These are phyloP conservation scores for Aciculosporium take DNA, from an alignment of 2,329 filamentous ascomycete genomes.

Conservation along the genomic window DNA sequence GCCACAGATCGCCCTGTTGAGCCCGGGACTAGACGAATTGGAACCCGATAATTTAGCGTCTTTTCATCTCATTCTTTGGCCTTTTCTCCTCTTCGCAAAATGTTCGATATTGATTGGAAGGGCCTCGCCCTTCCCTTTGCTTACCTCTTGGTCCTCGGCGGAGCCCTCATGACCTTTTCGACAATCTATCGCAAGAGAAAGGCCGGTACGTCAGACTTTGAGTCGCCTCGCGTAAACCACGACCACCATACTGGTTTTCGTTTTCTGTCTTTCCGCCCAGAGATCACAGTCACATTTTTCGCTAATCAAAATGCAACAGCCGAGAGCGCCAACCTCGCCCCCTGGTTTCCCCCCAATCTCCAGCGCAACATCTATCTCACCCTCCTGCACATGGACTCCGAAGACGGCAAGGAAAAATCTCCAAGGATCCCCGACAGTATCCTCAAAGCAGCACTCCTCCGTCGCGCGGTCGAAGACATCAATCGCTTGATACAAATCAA, in stretches of 20 bases:
- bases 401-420: constrained; percentile 49
- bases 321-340: constrained; percentile 71
- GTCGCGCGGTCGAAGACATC: constrained; percentile 86
- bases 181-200: constrained; percentile 88
- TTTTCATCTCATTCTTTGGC: too few relatives aligned
- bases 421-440: constrained; percentile 67
- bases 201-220: constrained; percentile 57
- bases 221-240: too few relatives aligned
- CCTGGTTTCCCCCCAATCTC: constrained; percentile 86
- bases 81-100: not conserved
- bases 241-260: too few relatives aligned
- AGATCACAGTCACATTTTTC: too few relatives aligned
- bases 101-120: constrained; percentile 52
- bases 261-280: too few relatives aligned
- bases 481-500: constrained; percentile 79
- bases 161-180: constrained; percentile 83
- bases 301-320: constrained; percentile 28
- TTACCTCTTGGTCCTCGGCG: constrained; percentile 77
- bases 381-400: constrained; percentile 63
- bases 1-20: not conserved
- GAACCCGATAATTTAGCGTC: not conserved
- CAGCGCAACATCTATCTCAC: constrained; percentile 92
- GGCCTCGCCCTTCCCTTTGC: constrained; percentile 75
- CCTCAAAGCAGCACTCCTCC: constrained; percentile 73
- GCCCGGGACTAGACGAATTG: not conserved